Conservation (phyloP, 2,329 filamentous ascomycete genomes). For the Thielaviopsis punctulata region DNA sequence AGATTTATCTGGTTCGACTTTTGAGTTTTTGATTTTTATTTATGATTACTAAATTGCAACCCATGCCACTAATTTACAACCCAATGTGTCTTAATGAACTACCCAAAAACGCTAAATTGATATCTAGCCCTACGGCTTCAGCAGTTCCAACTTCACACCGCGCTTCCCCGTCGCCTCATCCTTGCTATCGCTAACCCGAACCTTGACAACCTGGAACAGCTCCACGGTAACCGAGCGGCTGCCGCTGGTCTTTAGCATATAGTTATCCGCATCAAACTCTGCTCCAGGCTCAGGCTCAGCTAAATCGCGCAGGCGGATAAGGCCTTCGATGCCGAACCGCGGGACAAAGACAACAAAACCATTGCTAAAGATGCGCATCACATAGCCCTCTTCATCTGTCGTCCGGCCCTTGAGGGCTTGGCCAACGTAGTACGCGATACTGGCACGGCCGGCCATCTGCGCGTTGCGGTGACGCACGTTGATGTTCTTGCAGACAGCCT, state of each 20-base stretch:
- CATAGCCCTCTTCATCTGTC: conserved; percentile 70
- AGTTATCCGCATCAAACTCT: conserved; percentile 72
- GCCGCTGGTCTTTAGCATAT: conserved; percentile 48
- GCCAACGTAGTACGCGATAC: conserved; percentile 94
- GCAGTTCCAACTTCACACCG: conserved; percentile 61
- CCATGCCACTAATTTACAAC: too few relatives aligned
- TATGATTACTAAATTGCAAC: not conserved
- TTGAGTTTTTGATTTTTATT: not conserved
- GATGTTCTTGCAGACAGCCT: conserved; percentile 95
- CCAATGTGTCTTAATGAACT: too few relatives aligned
- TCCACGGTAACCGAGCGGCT: conserved; percentile 46
- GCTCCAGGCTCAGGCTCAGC: conserved; percentile 56
- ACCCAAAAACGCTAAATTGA: not conserved
- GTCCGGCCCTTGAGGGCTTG: conserved; percentile 57
- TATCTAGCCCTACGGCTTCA: conserved; percentile 19
- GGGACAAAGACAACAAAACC: conserved; percentile 95
- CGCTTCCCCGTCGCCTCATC: conserved; percentile 94
- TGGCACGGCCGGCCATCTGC: conserved; percentile 83
- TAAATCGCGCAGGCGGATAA: conserved; percentile 75
- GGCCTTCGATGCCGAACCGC: conserved; percentile 82
- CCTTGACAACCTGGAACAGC: conserved; percentile 80
- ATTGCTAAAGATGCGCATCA: conserved; percentile 96
- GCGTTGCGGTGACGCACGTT: conserved; percentile 95
- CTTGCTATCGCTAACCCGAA: conserved; percentile 80
- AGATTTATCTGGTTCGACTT: conserved; percentile 8